Evolutionary conservation across 179 eudicot species (phyloP).

Genomic region (Spergularia azorica): DNA sequence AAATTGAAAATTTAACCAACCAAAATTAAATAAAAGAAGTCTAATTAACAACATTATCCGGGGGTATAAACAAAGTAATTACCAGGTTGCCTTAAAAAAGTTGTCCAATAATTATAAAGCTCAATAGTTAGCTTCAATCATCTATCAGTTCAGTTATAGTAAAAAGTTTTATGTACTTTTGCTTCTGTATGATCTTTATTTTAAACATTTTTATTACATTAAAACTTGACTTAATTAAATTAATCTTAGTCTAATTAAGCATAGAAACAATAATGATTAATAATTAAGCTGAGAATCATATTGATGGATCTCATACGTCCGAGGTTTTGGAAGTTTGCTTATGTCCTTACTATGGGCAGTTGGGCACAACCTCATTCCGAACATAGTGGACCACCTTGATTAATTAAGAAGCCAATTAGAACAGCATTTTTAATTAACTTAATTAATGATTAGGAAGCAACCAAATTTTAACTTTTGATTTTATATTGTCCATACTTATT

Average conservation of each 20-base stretch:
- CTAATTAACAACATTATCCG: too few relatives aligned
- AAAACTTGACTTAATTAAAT: neutral
- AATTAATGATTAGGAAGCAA: conserved; percentile 6
- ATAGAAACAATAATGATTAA: too few relatives aligned
- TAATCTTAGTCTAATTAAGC: too few relatives aligned
- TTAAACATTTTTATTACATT: neutral
- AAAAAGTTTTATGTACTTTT: neutral
- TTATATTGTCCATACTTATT: neutral
- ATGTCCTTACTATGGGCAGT: conserved; percentile 13
- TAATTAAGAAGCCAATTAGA: neutral
- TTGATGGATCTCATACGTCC: conserved; percentile 17
- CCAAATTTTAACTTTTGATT: neutral
- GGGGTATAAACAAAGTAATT: too few relatives aligned
- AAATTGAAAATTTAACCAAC: too few relatives aligned
- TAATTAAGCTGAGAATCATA: neutral
- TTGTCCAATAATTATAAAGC: too few relatives aligned
- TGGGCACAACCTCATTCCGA: neutral
- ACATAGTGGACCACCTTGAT: neutral
- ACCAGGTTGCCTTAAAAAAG: too few relatives aligned
- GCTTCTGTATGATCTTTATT: neutral
- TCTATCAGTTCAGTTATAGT: too few relatives aligned
- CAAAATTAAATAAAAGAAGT: too few relatives aligned
- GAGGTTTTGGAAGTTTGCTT: conserved; percentile 18
- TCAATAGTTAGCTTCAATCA: too few relatives aligned
- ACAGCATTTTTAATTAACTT: too few relatives aligned